phyloP scores from a whole-genome alignment of 139 green algal genomes.

The Mesotaenium endlicherianum region DNA sequence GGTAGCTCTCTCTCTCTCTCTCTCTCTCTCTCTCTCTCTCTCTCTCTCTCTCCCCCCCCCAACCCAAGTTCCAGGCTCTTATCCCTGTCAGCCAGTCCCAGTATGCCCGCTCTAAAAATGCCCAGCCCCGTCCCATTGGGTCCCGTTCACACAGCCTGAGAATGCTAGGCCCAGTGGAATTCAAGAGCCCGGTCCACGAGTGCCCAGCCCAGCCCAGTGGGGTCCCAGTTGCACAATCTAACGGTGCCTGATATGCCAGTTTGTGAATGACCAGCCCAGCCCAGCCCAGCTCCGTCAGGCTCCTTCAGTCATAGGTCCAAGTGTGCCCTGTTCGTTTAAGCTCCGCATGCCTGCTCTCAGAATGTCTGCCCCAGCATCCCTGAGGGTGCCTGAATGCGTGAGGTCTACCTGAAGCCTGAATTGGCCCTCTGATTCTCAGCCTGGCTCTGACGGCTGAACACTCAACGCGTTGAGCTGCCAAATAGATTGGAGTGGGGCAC shows the following conservation, averaged over 20 bases:
- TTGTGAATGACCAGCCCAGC: not conserved
- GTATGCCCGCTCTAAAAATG: not conserved
- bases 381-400: not conserved
- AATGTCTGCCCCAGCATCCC: not conserved
- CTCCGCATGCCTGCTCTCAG: not conserved
- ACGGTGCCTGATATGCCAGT: not conserved
- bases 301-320: not conserved
- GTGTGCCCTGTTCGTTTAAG: not conserved
- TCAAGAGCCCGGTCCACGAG: too few species aligned
- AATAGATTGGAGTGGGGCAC: too few species aligned
- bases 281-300: not conserved
- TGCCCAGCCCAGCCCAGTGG: too few species aligned
- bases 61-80: not conserved
- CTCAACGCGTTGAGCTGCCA: too few species aligned
- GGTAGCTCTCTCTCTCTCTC: constrained; percentile 47
- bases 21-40: not conserved
- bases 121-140: too few species aligned
- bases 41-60: not conserved
- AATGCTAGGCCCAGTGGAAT: too few species aligned
- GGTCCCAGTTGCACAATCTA: too few species aligned
- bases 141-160: too few species aligned
- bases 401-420: not conserved
- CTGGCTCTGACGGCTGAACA: too few species aligned
- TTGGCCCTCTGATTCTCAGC: not conserved
- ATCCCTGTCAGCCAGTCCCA: not conserved